Percentiles rank a stretch among this genome's conserved stretches.
phyloP scores from a whole-genome alignment of 2,329 filamentous ascomycete species.

The Pezizomycotina sp. region DNA sequence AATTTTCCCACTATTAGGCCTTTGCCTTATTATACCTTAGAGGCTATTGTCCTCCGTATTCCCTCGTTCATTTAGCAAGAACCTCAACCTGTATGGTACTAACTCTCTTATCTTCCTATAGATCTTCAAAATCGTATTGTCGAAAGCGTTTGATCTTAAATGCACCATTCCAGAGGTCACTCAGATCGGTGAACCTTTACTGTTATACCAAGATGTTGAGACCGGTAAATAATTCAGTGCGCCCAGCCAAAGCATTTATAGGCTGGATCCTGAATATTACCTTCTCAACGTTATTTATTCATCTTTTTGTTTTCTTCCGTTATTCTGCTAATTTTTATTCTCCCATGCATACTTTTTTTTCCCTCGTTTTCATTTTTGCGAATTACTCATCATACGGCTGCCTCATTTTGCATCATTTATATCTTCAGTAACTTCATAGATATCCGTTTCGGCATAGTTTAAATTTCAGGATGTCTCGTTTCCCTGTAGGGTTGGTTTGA shows the following conservation, averaged over 20 bases:
- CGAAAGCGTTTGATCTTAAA: conserved; percentile 95
- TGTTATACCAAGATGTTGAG: conserved; percentile 55
- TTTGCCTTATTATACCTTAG: background rate
- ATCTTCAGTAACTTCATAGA: too few species aligned
- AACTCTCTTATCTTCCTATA: conserved; percentile 32
- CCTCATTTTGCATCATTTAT: too few species aligned
- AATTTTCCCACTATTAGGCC: background rate
- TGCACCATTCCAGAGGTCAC: conserved; percentile 99
- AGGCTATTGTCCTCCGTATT: background rate
- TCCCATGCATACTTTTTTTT: too few species aligned
- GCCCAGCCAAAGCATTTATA: too few species aligned
- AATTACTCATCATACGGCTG: too few species aligned
- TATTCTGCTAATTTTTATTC: too few species aligned
- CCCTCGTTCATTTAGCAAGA: background rate
- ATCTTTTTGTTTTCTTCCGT: background rate
- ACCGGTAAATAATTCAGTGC: too few species aligned
- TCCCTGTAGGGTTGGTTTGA: too few species aligned
- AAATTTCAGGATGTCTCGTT: too few species aligned
- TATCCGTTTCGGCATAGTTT: too few species aligned
- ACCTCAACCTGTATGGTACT: background rate
- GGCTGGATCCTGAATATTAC: too few species aligned
- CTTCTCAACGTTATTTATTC: conserved; percentile 8
- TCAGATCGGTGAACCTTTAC: conserved; percentile 85
- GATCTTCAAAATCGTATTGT: conserved; percentile 99
- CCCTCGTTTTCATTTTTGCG: too few species aligned